A percentile compares a stretch with the other conserved stretches of the same genome.
Conservation (phyloP, 352 stramenopile species). For the Pythium vanterpoolii region DNA sequence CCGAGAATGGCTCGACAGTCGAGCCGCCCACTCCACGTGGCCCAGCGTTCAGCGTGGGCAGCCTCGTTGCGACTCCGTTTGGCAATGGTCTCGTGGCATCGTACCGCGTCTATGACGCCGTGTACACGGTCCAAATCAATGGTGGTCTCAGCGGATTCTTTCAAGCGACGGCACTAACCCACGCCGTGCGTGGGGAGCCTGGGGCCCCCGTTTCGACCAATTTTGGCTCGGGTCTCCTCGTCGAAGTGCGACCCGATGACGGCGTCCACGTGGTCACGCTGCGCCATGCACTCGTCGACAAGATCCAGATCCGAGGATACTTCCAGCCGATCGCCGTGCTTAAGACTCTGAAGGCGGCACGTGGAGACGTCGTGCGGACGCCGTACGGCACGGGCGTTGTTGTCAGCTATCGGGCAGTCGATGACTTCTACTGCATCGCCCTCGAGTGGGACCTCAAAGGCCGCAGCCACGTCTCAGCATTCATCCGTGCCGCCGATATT, state of each 20-base stretch:
- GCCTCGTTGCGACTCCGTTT: conserved; percentile 61
- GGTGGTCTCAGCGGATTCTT: conserved; percentile 48
- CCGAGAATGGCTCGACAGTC: conserved; percentile 22
- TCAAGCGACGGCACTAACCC: conserved; percentile 24
- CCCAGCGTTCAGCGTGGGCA: conserved; percentile 38
- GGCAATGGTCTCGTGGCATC: conserved; percentile 53
- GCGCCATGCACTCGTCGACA: conserved; percentile 44
- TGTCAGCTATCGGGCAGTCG: conserved; percentile 50
- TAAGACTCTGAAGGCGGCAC: conserved; percentile 55
- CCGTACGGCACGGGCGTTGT: conserved; percentile 74
- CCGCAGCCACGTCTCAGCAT: conserved; percentile 55
- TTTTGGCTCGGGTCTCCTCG: conserved; percentile 63
- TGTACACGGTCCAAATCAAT: conserved; percentile 54
- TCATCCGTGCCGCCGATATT: conserved; percentile 53
- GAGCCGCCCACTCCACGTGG: background rate
- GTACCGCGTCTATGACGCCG: conserved; percentile 41
- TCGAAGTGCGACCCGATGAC: conserved; percentile 54
- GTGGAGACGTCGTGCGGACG: conserved; percentile 78
- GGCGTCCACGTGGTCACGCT: conserved; percentile 70
- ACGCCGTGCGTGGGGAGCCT: conserved; percentile 48
- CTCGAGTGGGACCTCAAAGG: conserved; percentile 61
- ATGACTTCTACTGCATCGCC: conserved; percentile 69
- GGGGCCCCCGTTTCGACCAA: conserved; percentile 63
- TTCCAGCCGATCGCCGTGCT: conserved; percentile 55
- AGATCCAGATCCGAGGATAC: conserved; percentile 50